Percentiles rank a stretch among this genome's conserved stretches.
Evolutionary conservation across 352 stramenopile genomes (phyloP).

Genomic region (Phytopythium helicoides): DNA sequence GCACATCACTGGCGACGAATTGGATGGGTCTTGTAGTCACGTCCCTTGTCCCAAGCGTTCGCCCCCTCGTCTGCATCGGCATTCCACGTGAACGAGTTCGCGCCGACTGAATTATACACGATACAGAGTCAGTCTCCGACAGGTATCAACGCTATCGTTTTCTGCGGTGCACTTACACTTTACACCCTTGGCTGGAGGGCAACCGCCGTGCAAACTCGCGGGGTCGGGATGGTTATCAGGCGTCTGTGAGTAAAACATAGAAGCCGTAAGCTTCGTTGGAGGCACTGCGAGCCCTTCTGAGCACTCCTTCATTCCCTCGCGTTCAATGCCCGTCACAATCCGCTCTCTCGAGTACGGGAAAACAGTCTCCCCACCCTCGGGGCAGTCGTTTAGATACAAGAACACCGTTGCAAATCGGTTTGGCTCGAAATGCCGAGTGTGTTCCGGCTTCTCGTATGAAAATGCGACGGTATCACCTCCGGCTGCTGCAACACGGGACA

Average conservation of each 20-base stretch:
- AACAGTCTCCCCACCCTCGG: slow-evolving; percentile 92
- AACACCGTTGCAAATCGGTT: slow-evolving; percentile 96
- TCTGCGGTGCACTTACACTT: slow-evolving; percentile 48
- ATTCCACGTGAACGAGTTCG: slow-evolving; percentile 78
- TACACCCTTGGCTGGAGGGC: slow-evolving; percentile 45
- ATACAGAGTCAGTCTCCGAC: no score
- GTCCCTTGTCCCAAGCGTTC: slow-evolving; percentile 50
- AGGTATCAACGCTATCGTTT: no score
- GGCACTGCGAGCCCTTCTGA: slow-evolving; percentile 62
- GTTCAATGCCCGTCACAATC: slow-evolving; percentile 52
- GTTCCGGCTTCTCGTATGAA: slow-evolving; percentile 40
- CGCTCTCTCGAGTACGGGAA: slow-evolving; percentile 85
- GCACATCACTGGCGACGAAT: neutral
- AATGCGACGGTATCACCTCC: slow-evolving; percentile 27
- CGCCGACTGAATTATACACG: slow-evolving; percentile 34
- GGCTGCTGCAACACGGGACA: slow-evolving; percentile 22
- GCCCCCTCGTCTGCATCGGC: slow-evolving; percentile 57
- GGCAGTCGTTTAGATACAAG: slow-evolving; percentile 94
- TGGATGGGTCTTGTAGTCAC: slow-evolving; percentile 36
- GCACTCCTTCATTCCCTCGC: slow-evolving; percentile 63
- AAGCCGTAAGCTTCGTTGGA: slow-evolving; percentile 60
- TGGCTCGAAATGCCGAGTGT: slow-evolving; percentile 61
- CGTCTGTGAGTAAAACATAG: slow-evolving; percentile 76
- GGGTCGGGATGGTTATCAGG: slow-evolving; percentile 54
- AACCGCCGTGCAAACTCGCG: slow-evolving; percentile 62